phyloP scores from a whole-genome alignment of 768 basidiomycete species.

The Lactarius hatsudake region DNA sequence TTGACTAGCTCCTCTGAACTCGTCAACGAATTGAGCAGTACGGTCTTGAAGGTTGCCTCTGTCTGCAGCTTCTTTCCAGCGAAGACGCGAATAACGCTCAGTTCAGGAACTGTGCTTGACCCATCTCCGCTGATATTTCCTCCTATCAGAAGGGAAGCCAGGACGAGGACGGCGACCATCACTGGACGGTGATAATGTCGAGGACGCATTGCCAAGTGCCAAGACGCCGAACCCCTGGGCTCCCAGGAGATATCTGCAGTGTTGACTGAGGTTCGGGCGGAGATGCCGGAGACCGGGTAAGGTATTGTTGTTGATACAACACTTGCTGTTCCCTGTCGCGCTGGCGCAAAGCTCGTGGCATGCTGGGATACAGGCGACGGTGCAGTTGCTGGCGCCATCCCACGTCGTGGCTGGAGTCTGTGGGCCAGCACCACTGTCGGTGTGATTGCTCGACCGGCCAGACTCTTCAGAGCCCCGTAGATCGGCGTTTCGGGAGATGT shows the following conservation, averaged over 20 bases:
- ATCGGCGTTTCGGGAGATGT: conserved; percentile 37
- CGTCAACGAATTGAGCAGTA: conserved; percentile 83
- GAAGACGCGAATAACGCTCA: conserved; percentile 95
- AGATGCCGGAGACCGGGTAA: conserved; percentile 79
- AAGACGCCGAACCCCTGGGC: conserved; percentile 52
- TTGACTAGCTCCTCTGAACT: conserved; percentile 79
- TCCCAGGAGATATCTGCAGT: conserved; percentile 74
- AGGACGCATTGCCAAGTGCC: conserved; percentile 42
- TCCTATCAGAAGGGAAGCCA: conserved; percentile 72
- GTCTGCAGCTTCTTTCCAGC: conserved; percentile 88
- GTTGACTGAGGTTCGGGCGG: conserved; percentile 72
- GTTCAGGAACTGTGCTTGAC: conserved; percentile 65
- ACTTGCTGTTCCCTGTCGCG: conserved; percentile 87
- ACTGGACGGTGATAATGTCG: conserved; percentile 44
- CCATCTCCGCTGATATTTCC: conserved; percentile 58
- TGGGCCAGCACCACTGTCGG: conserved; percentile 8
- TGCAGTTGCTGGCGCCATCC: conserved; percentile 35
- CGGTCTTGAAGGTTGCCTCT: conserved; percentile 98
- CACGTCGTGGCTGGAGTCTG: conserved; percentile 33
- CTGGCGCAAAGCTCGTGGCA: conserved; percentile 73
- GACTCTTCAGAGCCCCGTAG: conserved; percentile 62
- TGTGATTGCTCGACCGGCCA: conserved; percentile 46
- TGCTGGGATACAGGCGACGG: conserved; percentile 54
- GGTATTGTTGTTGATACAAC: conserved; percentile 78
- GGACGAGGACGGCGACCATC: conserved; percentile 56